Evolutionary conservation across 768 basidiomycete species (phyloP).

Genomic region (Tricholoma flavovirens): DNA sequence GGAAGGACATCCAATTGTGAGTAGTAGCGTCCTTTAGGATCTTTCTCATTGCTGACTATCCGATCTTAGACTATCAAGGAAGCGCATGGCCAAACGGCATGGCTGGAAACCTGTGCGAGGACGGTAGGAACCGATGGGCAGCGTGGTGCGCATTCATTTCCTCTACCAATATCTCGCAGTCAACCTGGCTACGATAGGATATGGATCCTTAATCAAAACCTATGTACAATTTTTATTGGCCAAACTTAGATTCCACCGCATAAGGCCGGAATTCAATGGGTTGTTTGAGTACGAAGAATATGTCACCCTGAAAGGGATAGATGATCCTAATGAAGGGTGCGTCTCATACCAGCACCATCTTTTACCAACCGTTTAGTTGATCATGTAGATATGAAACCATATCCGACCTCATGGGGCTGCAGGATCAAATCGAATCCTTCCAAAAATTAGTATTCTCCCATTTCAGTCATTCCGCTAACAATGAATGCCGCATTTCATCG

Average conservation of each 20-base stretch:
- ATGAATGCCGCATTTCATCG: conserved; percentile 95
- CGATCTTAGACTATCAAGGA: conserved; percentile 85
- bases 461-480: conserved; percentile 86
- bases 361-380: conserved; percentile 9
- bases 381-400: conserved; percentile 88
- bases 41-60: conserved; percentile 4
- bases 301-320: conserved; percentile 92
- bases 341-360: conserved; percentile 20
- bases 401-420: conserved; percentile 92
- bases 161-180: not conserved
- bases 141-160: conserved; percentile 48
- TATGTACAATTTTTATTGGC: conserved; percentile 95
- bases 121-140: conserved; percentile 75
- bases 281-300: conserved; percentile 99
- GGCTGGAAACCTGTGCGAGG: conserved; percentile 95
- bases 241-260: conserved; percentile 92
- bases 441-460: conserved; percentile 97
- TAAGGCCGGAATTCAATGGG: conserved; percentile 97
- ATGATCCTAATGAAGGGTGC: conserved; percentile 98
- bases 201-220: conserved; percentile 87
- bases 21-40: conserved; percentile 11
- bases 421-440: conserved; percentile 98
- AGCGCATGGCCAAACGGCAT: conserved; percentile 92
- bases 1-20: conserved; percentile 92
- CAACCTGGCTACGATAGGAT: conserved; percentile 47